phyloP scores from a whole-genome alignment of 2,329 filamentous ascomycete species.

The Ceratocystis lukuohia region DNA sequence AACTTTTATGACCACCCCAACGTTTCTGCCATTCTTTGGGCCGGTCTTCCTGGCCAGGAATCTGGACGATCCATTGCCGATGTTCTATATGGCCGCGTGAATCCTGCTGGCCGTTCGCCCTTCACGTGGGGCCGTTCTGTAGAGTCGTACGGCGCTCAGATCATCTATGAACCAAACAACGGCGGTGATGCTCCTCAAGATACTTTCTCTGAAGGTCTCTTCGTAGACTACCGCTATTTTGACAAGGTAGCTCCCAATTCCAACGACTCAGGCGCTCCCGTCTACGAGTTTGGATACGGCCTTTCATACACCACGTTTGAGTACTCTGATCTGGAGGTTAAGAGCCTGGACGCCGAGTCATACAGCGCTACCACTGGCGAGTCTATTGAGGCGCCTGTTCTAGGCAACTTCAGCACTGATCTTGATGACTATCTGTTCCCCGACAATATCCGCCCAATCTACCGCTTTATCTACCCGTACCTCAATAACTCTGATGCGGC shows the following conservation, averaged over 20 bases:
- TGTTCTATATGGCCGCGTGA: conserved; percentile 69
- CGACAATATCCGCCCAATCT: conserved; percentile 36
- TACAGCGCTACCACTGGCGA: conserved; percentile 49
- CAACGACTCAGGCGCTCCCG: conserved; percentile 42
- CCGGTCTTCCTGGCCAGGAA: conserved; percentile 70
- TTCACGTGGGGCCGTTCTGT: conserved; percentile 65
- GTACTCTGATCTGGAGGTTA: conserved; percentile 53
- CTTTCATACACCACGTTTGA: conserved; percentile 68
- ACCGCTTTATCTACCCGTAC: conserved; percentile 56
- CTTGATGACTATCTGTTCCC: conserved; percentile 57
- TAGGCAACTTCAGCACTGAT: conserved; percentile 51
- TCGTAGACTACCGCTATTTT: conserved; percentile 75
- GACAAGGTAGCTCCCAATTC: conserved; percentile 40
- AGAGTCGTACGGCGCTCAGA: conserved; percentile 53
- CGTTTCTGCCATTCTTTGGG: conserved; percentile 72
- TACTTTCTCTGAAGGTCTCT: conserved; percentile 62
- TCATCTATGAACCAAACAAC: conserved; percentile 58
- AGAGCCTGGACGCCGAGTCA: conserved; percentile 32
- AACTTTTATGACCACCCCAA: conserved; percentile 65
- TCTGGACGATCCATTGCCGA: conserved; percentile 67
- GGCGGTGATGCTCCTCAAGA: conserved; percentile 52
- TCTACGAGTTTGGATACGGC: conserved; percentile 72
- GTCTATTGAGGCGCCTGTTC: conserved; percentile 48
- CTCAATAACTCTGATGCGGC: conserved; percentile 49
- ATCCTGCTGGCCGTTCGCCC: conserved; percentile 61